These are phyloP conservation scores for Calvatia gigantea DNA, from an alignment of 768 basidiomycete genomes.

Conservation along the genomic window DNA sequence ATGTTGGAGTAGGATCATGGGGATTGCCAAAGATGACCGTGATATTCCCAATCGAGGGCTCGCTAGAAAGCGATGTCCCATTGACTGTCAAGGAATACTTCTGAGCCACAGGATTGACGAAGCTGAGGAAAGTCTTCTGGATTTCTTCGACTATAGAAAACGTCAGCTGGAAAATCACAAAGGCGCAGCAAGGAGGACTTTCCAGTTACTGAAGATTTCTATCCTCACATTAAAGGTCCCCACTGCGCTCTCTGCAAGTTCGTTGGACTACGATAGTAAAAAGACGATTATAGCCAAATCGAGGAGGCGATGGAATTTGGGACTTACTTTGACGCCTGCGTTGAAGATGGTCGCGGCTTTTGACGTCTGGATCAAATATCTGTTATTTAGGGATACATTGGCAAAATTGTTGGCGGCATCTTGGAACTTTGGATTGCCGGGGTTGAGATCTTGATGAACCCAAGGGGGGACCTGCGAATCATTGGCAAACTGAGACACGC, in stretches of 20 bases:
- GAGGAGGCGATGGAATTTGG: not conserved
- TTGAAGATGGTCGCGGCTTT: conserved; percentile 26
- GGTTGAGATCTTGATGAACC: conserved; percentile 18
- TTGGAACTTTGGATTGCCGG: conserved; percentile 19
- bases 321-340: conserved; percentile 24
- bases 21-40: conserved; percentile 15
- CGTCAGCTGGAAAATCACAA: not conserved
- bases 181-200: not conserved
- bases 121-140: conserved; percentile 13
- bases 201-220: conserved; percentile 24
- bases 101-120: conserved; percentile 23
- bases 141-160: conserved; percentile 15
- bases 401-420: conserved; percentile 21
- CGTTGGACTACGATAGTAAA: conserved; percentile 19
- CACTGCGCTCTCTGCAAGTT: conserved; percentile 23
- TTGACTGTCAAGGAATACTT: conserved; percentile 23
- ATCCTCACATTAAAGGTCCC: conserved; percentile 24
- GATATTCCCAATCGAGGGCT: conserved; percentile 24
- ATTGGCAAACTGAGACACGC: conserved; percentile 21
- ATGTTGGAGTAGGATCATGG: conserved; percentile 23
- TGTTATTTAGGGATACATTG: conserved; percentile 17
- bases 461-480: conserved; percentile 18
- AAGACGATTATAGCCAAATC: not conserved
- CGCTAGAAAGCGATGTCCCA: conserved; percentile 16
- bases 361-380: conserved; percentile 25